Percentiles rank a stretch among this genome's conserved stretches.
Conservation (phyloP, 768 basidiomycete species). For the Pisolithus tinctorius region DNA sequence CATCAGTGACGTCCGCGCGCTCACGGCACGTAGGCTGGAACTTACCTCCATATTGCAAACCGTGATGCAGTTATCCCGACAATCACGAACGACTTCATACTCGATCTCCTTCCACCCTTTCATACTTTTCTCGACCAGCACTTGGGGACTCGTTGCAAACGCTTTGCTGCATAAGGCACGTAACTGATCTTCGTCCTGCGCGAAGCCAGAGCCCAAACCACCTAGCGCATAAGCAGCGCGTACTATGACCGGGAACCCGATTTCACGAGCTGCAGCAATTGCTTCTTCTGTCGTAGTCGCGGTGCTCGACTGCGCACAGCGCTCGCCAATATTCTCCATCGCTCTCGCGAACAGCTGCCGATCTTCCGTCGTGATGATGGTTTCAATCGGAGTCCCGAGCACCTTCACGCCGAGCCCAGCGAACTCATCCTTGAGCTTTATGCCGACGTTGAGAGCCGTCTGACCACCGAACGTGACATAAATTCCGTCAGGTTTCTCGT, state of each 20-base stretch:
- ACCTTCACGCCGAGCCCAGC: conserved; percentile 84
- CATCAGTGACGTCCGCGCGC: not conserved
- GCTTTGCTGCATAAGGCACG: conserved; percentile 87
- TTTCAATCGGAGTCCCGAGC: conserved; percentile 93
- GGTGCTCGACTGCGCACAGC: conserved; percentile 84
- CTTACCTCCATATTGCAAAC: conserved; percentile 99
- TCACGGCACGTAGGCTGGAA: not conserved
- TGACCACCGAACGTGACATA: conserved; percentile 99
- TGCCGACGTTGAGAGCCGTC: conserved; percentile 93
- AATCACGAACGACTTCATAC: conserved; percentile 97
- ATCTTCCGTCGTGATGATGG: conserved; percentile 96
- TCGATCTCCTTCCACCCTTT: conserved; percentile 99
- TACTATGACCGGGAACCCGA: conserved; percentile 94
- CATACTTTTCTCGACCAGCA: conserved; percentile 99
- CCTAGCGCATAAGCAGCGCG: conserved; percentile 96
- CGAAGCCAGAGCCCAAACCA: conserved; percentile 93
- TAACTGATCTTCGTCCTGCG: conserved; percentile 88
- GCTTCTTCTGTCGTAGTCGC: conserved; percentile 88
- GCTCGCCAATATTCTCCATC: conserved; percentile 94
- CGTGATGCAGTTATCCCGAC: conserved; percentile 96
- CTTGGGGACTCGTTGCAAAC: conserved; percentile 96
- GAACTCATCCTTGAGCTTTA: conserved; percentile 98
- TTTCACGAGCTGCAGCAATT: conserved; percentile 67
- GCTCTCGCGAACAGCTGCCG: conserved; percentile 88
- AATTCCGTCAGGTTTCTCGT: conserved; percentile 98